Evolutionary conservation across 2,329 filamentous ascomycete genomes (phyloP).

Genomic region (Trichoderma harzianum): DNA sequence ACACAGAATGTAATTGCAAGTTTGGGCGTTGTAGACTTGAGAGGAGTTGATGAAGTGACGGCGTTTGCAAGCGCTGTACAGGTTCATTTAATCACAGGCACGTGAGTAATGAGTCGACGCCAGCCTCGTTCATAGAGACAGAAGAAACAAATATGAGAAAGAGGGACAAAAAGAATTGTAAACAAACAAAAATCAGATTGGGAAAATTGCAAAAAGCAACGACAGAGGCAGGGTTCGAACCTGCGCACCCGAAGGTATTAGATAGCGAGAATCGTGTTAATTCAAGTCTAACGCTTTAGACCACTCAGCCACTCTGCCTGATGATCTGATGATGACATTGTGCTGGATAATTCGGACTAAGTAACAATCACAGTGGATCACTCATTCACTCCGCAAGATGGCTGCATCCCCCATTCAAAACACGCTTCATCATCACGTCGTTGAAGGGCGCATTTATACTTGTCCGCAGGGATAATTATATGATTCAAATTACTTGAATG

Average conservation of each 20-base stretch:
- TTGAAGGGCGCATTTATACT: not conserved
- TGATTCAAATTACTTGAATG: not conserved
- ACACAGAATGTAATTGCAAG: not conserved
- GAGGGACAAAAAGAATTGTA: not conserved
- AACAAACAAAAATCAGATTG: not conserved
- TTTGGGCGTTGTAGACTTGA: not conserved
- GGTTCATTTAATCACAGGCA: too few relatives aligned
- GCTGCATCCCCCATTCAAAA: not conserved
- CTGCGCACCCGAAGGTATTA: conserved; percentile 19
- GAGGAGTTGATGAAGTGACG: not conserved
- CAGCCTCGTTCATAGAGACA: fast-evolving
- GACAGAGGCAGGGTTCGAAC: conserved; percentile 19
- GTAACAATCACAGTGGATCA: not conserved
- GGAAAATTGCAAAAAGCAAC: not conserved
- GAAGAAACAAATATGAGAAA: not conserved
- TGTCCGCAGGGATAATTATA: not conserved
- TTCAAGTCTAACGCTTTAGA: conserved; percentile 20
- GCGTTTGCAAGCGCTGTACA: not conserved
- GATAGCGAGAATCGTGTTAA: conserved; percentile 15
- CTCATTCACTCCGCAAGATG: not conserved
- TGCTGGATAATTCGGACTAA: not conserved
- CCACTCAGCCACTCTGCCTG: conserved; percentile 18
- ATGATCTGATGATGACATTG: not conserved
- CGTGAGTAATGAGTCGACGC: not conserved
- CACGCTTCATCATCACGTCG: not conserved